Base-by-base conservation (phyloP, 805 yeast genomes). In the Torulaspora delbrueckii region DNA sequence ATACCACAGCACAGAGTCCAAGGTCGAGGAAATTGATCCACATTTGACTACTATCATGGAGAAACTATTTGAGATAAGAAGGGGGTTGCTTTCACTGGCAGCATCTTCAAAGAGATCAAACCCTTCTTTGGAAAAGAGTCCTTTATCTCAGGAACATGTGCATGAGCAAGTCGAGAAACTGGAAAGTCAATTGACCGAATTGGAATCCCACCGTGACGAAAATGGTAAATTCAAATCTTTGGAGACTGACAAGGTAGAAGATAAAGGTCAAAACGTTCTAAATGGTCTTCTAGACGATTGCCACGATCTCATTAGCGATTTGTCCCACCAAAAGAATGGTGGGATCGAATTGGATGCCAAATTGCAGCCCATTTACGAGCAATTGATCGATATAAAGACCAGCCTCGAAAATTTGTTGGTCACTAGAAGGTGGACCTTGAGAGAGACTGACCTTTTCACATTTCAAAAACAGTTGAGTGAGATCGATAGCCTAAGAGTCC, bases 361-460 rank as follows among this genome's bases (percentile, higher is more conserved):
- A 41, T 73, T 86, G 44, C 69, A 72, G 40, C 78, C 78, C 13
- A 72, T 85, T 24, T 90, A 86, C 66, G 74, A 77, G 40, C 74
- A 78, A 47, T 71, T 93, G 53, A 69, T 77, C 25, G 78, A 75
- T 37, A 73, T 88, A 55, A 86, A 88, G 63, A 73, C 79, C 19
- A 82, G 82, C 14, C 74, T 93, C 50, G 96, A 87, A 56, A 87
- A 86, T 54, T 71, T 93, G 51, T 73, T 91, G 56, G 80, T 93
- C 37, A 93, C 99, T 2, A 82, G 96, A 66, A 78, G 99, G 64
- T 93, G 99, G 99, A 91, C 98, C 2, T 72, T 93, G 69, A 79
- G 99, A 60, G 96, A 90, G 59, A 93, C 99, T 0, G 99, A 93
- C 68, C 73, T 93, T 50, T 93, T 85, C 68, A 75, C 76, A 40